These are phyloP conservation scores for Blastomyces parvus DNA, from an alignment of 2,329 filamentous ascomycete species.

Conservation along the genomic window DNA sequence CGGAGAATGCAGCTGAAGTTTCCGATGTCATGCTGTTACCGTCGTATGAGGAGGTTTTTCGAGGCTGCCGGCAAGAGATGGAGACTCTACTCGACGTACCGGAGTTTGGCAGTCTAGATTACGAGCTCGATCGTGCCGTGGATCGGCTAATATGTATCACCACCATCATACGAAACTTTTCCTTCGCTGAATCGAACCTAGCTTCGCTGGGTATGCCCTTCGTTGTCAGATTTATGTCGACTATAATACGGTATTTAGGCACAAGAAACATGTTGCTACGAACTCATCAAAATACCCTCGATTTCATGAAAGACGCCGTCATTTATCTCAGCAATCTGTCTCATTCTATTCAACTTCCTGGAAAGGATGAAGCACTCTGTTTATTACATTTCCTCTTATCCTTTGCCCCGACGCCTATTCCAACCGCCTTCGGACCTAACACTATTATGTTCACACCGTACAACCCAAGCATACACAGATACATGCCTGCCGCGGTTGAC, in stretches of 20 bases:
- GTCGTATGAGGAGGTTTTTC: slow-evolving; percentile 78
- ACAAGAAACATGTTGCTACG: slow-evolving; percentile 80
- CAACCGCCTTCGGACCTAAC: slow-evolving; percentile 45
- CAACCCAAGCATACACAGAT: slow-evolving; percentile 71
- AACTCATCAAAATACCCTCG: slow-evolving; percentile 72
- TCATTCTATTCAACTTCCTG: slow-evolving; percentile 67
- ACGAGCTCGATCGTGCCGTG: slow-evolving; percentile 76
- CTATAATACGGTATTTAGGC: slow-evolving; percentile 74
- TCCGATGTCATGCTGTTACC: slow-evolving; percentile 76
- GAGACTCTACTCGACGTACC: slow-evolving; percentile 62
- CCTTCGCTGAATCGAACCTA: slow-evolving; percentile 74
- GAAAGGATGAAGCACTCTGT: slow-evolving; percentile 76
- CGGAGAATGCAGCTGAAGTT: slow-evolving; percentile 72
- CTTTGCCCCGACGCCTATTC: slow-evolving; percentile 72
- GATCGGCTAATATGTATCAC: slow-evolving; percentile 84
- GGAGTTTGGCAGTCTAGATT: slow-evolving; percentile 63
- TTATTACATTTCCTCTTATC: slow-evolving; percentile 81
- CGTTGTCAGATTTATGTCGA: slow-evolving; percentile 74
- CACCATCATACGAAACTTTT: slow-evolving; percentile 85
- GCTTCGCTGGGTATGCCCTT: slow-evolving; percentile 60
- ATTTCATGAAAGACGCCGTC: slow-evolving; percentile 95
- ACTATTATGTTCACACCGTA: slow-evolving; percentile 69
- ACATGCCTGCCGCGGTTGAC: slow-evolving; percentile 82
- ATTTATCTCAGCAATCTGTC: slow-evolving; percentile 84
- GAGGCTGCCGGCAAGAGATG: slow-evolving; percentile 66